Percentiles rank a stretch among this genome's conserved stretches.
These are phyloP conservation scores for Talaromyces sp. DNA, from an alignment of 2,329 filamentous ascomycete species.

Conservation along the genomic window DNA sequence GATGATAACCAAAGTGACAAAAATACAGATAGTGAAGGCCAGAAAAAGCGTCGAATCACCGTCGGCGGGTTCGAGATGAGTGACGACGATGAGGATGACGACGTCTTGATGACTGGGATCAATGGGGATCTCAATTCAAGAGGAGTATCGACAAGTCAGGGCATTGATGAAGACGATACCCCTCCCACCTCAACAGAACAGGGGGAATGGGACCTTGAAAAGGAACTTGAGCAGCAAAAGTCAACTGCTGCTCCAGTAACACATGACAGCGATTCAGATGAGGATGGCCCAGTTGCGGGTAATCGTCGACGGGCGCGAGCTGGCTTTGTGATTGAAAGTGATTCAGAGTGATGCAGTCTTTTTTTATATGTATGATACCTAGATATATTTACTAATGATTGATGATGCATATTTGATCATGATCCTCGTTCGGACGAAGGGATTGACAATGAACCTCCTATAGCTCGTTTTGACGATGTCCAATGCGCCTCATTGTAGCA, in stretches of 20 bases:
- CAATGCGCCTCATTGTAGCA: neutral
- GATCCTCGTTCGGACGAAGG: neutral
- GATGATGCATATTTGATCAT: neutral
- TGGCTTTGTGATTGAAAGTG: constrained; percentile 44
- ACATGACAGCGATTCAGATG: constrained; percentile 30
- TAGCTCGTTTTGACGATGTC: neutral
- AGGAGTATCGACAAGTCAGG: constrained; percentile 22
- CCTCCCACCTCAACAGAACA: constrained; percentile 31
- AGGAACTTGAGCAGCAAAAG: constrained; percentile 11
- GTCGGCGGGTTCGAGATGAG: constrained; percentile 20
- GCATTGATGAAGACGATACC: constrained; percentile 21
- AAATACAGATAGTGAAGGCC: constrained; percentile 19
- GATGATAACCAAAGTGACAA: constrained; percentile 21
- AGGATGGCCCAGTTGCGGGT: constrained; percentile 29
- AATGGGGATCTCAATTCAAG: constrained; percentile 20
- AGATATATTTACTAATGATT: constrained; percentile 1
- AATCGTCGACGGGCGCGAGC: constrained; percentile 36
- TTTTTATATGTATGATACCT: constrained; percentile 2
- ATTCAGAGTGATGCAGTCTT: constrained; percentile 35
- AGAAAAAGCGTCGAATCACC: constrained; percentile 30
- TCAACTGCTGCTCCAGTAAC: constrained; percentile 9
- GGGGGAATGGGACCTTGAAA: constrained; percentile 21
- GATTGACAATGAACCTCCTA: neutral
- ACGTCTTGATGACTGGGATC: constrained; percentile 29
- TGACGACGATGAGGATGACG: constrained; percentile 27